A percentile compares a stretch with the other conserved stretches of the same genome.
phyloP scores from a whole-genome alignment of 106 monocot species.

The Narthecium ossifragum region DNA sequence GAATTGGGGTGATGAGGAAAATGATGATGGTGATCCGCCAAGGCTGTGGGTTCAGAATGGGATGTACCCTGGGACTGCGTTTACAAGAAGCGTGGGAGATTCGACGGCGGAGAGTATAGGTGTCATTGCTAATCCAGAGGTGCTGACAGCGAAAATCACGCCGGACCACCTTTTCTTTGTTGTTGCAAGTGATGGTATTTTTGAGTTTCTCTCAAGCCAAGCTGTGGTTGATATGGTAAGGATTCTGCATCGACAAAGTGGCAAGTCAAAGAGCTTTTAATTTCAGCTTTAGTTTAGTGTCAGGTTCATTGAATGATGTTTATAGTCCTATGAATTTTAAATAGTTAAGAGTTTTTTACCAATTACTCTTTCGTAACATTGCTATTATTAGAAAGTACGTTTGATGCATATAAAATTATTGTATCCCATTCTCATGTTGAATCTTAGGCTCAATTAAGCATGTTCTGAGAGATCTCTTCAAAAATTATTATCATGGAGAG shows the following conservation, averaged over 20 bases:
- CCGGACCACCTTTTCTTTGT: constrained; percentile 60
- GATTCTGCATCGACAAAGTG: no score
- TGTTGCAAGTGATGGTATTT: constrained; percentile 87
- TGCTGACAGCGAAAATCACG: constrained; percentile 45
- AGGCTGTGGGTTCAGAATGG: constrained; percentile 81
- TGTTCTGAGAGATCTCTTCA: no score
- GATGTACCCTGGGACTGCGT: constrained; percentile 87
- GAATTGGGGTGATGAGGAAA: constrained; percentile 66
- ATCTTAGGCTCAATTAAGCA: no score
- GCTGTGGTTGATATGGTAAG: constrained; percentile 80
- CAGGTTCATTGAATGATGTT: background rate
- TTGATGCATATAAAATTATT: constrained; percentile 21
- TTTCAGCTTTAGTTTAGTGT: background rate
- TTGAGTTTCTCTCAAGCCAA: constrained; percentile 89
- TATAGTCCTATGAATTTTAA: background rate
- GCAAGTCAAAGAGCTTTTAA: no score
- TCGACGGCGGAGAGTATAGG: constrained; percentile 72
- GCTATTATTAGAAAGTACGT: background rate
- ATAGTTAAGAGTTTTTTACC: background rate
- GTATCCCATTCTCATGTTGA: no score
- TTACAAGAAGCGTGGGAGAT: constrained; percentile 87
- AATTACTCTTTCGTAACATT: background rate
- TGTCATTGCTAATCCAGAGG: constrained; percentile 67
- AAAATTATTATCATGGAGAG: no score
- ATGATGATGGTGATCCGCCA: constrained; percentile 73